These are phyloP conservation scores for Neopestalotiopsis sp. DNA, from an alignment of 2,329 filamentous ascomycete species.

Conservation along the genomic window DNA sequence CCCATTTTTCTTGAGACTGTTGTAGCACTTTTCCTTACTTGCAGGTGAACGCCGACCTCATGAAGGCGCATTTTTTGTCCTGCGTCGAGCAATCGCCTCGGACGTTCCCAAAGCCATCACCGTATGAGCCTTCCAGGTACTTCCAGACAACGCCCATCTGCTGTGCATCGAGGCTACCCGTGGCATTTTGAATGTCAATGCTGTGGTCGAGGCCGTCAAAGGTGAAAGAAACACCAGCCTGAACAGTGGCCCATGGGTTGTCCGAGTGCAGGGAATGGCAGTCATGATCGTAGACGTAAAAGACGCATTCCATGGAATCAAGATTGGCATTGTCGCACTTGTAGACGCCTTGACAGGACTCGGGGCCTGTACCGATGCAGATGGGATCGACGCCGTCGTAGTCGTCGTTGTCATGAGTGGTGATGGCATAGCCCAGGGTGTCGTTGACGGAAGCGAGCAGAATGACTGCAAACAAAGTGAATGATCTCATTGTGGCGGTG, in stretches of 20 bases:
- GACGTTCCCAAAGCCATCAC: neutral
- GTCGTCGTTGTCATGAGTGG: neutral
- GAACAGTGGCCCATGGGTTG: conserved; percentile 3
- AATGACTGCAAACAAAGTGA: neutral
- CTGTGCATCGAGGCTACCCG: neutral
- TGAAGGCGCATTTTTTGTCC: neutral
- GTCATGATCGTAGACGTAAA: neutral
- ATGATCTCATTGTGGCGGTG: neutral
- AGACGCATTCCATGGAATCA: neutral
- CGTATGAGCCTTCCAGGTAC: conserved; percentile 1
- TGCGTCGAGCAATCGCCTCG: neutral
- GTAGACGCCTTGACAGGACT: conserved; percentile 4
- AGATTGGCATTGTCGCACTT: conserved; percentile 5
- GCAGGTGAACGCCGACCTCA: conserved; percentile 4
- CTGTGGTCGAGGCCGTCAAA: neutral
- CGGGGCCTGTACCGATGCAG: neutral
- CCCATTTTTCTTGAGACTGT: no score
- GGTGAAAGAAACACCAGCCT: neutral
- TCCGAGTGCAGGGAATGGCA: neutral
- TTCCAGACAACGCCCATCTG: neutral
- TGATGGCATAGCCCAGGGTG: neutral
- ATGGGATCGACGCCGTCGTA: neutral
- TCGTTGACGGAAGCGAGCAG: neutral
- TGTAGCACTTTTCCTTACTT: neutral
- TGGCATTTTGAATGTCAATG: conserved; percentile 5